Conservation (phyloP, 805 yeast species). For the Candida vartiovaarae region DNA sequence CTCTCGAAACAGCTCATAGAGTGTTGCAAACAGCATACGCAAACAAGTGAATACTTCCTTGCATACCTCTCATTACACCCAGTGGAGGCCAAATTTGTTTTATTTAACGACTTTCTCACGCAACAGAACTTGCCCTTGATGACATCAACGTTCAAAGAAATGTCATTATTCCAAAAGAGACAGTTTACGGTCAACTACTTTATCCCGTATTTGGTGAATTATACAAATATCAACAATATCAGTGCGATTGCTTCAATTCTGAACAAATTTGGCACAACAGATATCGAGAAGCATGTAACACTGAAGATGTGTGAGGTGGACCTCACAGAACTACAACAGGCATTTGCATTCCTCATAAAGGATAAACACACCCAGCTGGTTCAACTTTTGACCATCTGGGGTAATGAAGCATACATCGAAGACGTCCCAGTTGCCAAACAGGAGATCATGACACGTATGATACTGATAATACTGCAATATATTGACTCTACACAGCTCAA, state of each 20-base stretch:
- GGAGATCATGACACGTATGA: conserved; percentile 38
- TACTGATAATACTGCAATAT: conserved; percentile 31
- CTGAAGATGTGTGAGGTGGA: conserved; percentile 3
- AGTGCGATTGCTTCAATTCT: conserved; percentile 9
- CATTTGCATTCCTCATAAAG: conserved; percentile 5
- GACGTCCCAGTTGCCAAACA: conserved; percentile 38
- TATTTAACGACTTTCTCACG: conserved; percentile 13
- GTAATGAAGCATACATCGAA: conserved; percentile 30
- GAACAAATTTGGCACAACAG: conserved; percentile 1
- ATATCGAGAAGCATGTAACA: conserved; percentile 6
- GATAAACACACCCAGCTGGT: conserved; percentile 1
- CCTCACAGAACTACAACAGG: conserved; percentile 10
- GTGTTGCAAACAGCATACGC: conserved; percentile 1
- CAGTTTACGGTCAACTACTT: conserved; percentile 12
- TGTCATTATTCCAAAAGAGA: conserved; percentile 14
- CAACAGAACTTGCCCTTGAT: conserved; percentile 5
- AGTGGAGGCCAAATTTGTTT: conserved; percentile 12
- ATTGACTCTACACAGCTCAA: conserved; percentile 19
- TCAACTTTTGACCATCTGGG: conserved; percentile 26
- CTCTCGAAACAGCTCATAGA: conserved; percentile 14
- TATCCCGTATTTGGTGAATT: conserved; percentile 12
- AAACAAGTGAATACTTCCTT: conserved; percentile 10
- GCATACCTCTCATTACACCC: conserved; percentile 21
- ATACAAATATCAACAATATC: conserved; percentile 5
- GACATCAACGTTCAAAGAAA: not conserved